Conservation (phyloP, 2,329 filamentous ascomycete species). For the Hirsutella rhossiliensis region DNA sequence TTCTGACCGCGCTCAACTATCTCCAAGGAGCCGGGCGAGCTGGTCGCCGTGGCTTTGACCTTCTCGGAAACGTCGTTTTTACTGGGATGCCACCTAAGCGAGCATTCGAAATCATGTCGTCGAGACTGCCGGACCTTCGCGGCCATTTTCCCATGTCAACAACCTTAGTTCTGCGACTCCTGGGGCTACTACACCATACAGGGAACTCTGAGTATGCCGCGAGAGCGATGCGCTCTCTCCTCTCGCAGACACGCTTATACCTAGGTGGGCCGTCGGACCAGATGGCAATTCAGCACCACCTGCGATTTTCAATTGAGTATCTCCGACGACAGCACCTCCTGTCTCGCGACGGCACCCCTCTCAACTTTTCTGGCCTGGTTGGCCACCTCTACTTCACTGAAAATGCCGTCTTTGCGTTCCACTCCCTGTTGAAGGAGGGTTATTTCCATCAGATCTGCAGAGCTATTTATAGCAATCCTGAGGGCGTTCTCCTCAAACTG, state of each 20-base stretch:
- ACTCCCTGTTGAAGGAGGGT: slow-evolving; percentile 57
- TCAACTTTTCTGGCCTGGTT: slow-evolving; percentile 62
- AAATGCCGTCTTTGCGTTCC: slow-evolving; percentile 65
- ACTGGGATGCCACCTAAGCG: slow-evolving; percentile 50
- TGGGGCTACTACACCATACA: slow-evolving; percentile 55
- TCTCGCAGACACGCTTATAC: slow-evolving; percentile 59
- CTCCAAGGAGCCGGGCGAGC: slow-evolving; percentile 67
- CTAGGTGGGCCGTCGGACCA: slow-evolving; percentile 57
- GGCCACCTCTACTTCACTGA: slow-evolving; percentile 68
- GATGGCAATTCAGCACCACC: slow-evolving; percentile 60
- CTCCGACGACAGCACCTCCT: slow-evolving; percentile 57
- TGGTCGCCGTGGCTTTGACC: slow-evolving; percentile 68
- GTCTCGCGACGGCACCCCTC: slow-evolving; percentile 43
- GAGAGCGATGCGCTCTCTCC: slow-evolving; percentile 49
- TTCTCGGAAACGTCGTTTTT: slow-evolving; percentile 73
- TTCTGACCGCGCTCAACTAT: slow-evolving; percentile 63
- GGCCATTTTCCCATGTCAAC: slow-evolving; percentile 72
- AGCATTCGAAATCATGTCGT: slow-evolving; percentile 58
- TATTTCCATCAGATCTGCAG: slow-evolving; percentile 55
- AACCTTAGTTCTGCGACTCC: slow-evolving; percentile 56
- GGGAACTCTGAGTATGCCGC: slow-evolving; percentile 49
- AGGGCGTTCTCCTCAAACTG: slow-evolving; percentile 41
- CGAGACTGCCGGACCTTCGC: slow-evolving; percentile 58
- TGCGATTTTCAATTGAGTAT: slow-evolving; percentile 74
- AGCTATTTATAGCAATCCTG: slow-evolving; percentile 36